Conservation (phyloP, 805 yeast genomes). For the Metschnikowia proteae region DNA sequence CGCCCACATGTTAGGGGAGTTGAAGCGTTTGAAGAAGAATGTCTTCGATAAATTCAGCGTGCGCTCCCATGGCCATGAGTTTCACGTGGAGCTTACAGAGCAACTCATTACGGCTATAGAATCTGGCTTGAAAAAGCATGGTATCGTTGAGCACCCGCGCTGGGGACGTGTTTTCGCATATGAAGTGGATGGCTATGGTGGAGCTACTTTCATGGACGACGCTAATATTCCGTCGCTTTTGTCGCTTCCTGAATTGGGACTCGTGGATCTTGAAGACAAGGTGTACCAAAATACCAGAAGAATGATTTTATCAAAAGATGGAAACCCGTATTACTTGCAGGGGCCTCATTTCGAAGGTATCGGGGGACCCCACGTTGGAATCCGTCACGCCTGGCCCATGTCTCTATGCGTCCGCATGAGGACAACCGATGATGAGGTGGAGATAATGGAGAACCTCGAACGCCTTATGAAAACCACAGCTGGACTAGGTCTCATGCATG, state of each 20-base stretch:
- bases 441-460: conserved; percentile 50
- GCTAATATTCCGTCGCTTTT: conserved; percentile 83
- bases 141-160: conserved; percentile 60
- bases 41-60: conserved; percentile 18
- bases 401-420: conserved; percentile 70
- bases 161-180: conserved; percentile 82
- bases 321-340: conserved; percentile 72
- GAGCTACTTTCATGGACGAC: conserved; percentile 76
- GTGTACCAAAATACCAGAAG: conserved; percentile 74
- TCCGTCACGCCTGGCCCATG: conserved; percentile 88
- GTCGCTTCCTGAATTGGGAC: conserved; percentile 78
- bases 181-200: conserved; percentile 86
- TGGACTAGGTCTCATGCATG: conserved; percentile 81
- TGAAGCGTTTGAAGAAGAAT: conserved; percentile 32
- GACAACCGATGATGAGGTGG: conserved; percentile 68
- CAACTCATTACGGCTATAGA: conserved; percentile 42
- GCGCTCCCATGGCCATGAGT: conserved; percentile 14
- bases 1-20: conserved; percentile 67
- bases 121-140: conserved; percentile 58
- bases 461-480: conserved; percentile 60
- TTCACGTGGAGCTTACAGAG: conserved; percentile 22
- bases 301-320: conserved; percentile 63
- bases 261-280: conserved; percentile 45
- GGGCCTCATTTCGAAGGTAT: conserved; percentile 70
- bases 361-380: conserved; percentile 90